Evolutionary conservation across 805 yeast genomes (phyloP), one percentile per base, ranked within the genome.

Genomic region (Hanseniaspora occidentalis): DNA sequence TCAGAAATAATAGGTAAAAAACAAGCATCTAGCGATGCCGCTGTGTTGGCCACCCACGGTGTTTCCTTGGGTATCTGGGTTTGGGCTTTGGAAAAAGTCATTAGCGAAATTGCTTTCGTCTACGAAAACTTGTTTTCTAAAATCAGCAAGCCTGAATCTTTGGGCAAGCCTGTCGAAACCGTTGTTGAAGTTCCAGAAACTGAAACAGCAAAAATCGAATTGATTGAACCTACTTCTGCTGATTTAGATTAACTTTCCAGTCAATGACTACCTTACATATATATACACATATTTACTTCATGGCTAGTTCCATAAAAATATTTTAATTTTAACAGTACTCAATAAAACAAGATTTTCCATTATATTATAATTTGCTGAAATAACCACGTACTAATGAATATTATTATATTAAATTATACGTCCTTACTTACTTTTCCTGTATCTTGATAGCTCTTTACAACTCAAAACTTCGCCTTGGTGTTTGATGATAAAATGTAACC

Each of bases 1-100:
- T 17, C 37, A 9, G 38, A 37, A 16, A 38, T 42, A 6, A 34
- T 25, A 31, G 38, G 38, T 20, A 40, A 38, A n/a, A n/a, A 37
- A 10, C 19, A 23, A 3, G 31, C 20, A 24, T 8, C 26, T 4
- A 11, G 21, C 5, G 35, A 17, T 3, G 27, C 18, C 20, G 37
- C 26, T 9, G 17, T 16, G 13, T 35, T 34, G 21, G 35, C 38
- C 10, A 24, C 41, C 6, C 35, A 47, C 3, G 58, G 60, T 26
- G 58, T 60, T 33, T 60, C 63, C 4, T 41, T 60, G 18, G 62
- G 61, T 14, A 56, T 60, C 21, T 56, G 61, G 60, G 37, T 57
- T 13, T 57, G 60, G 58, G 61, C 62, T 1, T 47, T 60, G 29
- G 52, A 50, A 29, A 50, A 48, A 25, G 56, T 56, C 2, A 39